Conservation (phyloP, 2,329 filamentous ascomycete genomes). For the Aspergillus pseudoterreus region DNA sequence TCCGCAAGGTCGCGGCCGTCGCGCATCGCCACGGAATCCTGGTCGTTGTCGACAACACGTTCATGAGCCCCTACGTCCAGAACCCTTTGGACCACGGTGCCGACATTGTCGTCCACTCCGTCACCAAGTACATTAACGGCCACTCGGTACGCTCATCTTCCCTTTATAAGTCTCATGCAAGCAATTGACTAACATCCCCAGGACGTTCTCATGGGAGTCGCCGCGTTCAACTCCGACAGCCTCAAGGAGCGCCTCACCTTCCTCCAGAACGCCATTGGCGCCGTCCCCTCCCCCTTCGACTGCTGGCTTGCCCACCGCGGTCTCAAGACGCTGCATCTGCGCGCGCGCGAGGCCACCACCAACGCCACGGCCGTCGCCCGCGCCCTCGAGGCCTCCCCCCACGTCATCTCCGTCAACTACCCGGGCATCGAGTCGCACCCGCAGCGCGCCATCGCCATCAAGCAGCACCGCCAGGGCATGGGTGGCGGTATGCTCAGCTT, state of each 20-base stretch:
- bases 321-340: conserved; percentile 92
- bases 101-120: conserved; percentile 93
- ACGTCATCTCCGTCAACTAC: conserved; percentile 92
- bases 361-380: conserved; percentile 77
- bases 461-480: conserved; percentile 91
- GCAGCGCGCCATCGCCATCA: conserved; percentile 76
- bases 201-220: conserved; percentile 96
- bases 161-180: background rate
- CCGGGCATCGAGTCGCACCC: conserved; percentile 85
- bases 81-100: conserved; percentile 93
- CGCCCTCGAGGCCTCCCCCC: conserved; percentile 72
- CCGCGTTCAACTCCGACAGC: conserved; percentile 84
- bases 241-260: conserved; percentile 77
- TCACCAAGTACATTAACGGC: conserved; percentile 99
- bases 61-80: conserved; percentile 93
- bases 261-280: conserved; percentile 95
- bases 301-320: conserved; percentile 97
- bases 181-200: conserved; percentile 21
- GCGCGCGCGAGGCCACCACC: conserved; percentile 75
- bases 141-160: conserved; percentile 54
- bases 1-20: conserved; percentile 74
- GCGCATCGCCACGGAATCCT: conserved; percentile 85
- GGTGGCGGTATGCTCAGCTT: conserved; percentile 98
- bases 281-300: conserved; percentile 91
- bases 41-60: conserved; percentile 99